These are phyloP conservation scores for Saussurea involucrata DNA, from an alignment of 129 eudicot genomes.

Conservation along the genomic window DNA sequence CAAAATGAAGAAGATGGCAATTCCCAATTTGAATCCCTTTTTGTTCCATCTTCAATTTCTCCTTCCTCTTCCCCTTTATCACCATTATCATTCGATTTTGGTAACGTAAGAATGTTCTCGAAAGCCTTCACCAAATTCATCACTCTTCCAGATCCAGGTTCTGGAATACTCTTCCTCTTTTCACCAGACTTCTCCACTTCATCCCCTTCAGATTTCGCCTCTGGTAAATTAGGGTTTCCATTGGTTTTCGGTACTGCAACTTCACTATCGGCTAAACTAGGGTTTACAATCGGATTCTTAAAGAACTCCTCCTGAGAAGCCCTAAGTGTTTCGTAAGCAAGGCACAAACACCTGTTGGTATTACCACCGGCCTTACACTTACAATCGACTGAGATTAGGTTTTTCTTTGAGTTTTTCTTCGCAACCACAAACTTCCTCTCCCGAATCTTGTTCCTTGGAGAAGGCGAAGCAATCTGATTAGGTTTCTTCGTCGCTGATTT, in stretches of 20 bases:
- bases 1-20: constrained; percentile 54
- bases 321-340: constrained; percentile 78
- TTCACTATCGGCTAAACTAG: background rate
- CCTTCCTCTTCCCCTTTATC: constrained; percentile 32
- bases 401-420: constrained; percentile 45
- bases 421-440: constrained; percentile 86
- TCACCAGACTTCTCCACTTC: constrained; percentile 26
- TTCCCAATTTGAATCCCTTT: constrained; percentile 39
- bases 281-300: constrained; percentile 18
- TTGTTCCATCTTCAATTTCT: constrained; percentile 10
- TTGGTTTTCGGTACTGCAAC: constrained; percentile 4
- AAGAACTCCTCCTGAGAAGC: constrained; percentile 96
- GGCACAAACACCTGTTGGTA: constrained; percentile 61
- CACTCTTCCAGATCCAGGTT: constrained; percentile 73
- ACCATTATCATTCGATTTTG: constrained; percentile 36
- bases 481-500: constrained; percentile 53
- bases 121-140: constrained; percentile 81
- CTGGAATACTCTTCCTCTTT: constrained; percentile 61
- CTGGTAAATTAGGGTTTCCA: constrained; percentile 20
- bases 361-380: constrained; percentile 54
- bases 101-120: constrained; percentile 61
- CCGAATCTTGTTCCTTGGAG: constrained; percentile 59
- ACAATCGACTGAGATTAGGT: constrained; percentile 37
- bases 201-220: constrained; percentile 12
- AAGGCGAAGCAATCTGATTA: constrained; percentile 32